Base-by-base conservation (phyloP, 768 basidiomycete genomes). In the Trametopsis cervina region DNA sequence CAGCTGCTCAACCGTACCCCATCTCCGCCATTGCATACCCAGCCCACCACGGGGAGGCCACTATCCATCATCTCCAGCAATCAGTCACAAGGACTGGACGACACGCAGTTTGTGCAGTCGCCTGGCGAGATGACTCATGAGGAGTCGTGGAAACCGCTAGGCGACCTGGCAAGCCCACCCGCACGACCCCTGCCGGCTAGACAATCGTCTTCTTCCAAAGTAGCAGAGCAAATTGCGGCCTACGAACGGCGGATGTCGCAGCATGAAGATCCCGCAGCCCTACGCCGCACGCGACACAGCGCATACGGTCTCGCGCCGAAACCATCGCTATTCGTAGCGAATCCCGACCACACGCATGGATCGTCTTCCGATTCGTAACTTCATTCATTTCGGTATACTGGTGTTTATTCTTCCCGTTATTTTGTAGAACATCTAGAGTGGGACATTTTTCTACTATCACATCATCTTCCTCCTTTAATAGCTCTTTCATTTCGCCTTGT, bases 321-420 rank as follows among this genome's bases (percentile, higher is more conserved):
- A 51, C 65, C 76, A 17, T 77, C 78, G 52, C 69, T 90, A 24
- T 89, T 78, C 55, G 72, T 90, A 44, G 83, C 84, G 20, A 89
- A 90, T 63, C 86, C 88, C 15, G 81, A 84, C 57, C 56, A 51
- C 20, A 46, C 49, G 25, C 43, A 25, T 21, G 37, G 53, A 20
- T 40, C 47, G 22, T 60, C 56, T n/a, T 56, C 51, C 20, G 55
- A 53, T n/a, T 57, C 54, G 27, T 59, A 46, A 52, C 21, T 18
- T 33, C 7, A 7, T 44, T 13, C 18, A 27, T 22, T 12, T 45
- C 33, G 9, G 24, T 35, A 9, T 35, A 18, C 26, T 20, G 26
- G 21, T 6, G 15, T 22, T 26, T 36, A 25, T 22, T 20, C 12
- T 45, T n/a, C 44, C 22, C 40, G 42, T 18, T 21, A 15, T 44